Evolutionary conservation across 2,329 filamentous ascomycete genomes (phyloP).

Genomic region (Phialemoniopsis sp.): DNA sequence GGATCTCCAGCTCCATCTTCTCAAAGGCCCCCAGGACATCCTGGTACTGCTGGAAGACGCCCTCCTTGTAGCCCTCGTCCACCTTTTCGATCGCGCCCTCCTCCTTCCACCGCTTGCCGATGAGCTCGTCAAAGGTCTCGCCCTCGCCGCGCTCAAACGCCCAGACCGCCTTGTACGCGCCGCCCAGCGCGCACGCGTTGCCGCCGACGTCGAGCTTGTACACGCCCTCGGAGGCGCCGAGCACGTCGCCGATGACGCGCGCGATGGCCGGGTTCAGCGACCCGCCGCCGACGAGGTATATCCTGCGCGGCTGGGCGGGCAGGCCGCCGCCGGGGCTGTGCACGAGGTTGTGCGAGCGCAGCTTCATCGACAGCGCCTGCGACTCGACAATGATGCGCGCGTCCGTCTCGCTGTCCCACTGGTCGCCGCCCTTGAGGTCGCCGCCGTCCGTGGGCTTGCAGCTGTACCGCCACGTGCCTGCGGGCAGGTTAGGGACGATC

Average conservation of each 20-base stretch:
- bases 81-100: slow-evolving; percentile 78
- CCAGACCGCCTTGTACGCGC: slow-evolving; percentile 96
- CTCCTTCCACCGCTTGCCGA: slow-evolving; percentile 82
- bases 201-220: slow-evolving; percentile 92
- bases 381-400: slow-evolving; percentile 87
- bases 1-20: slow-evolving; percentile 65
- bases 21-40: slow-evolving; percentile 72
- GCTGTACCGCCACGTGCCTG: slow-evolving; percentile 83
- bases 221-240: slow-evolving; percentile 85
- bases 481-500: slow-evolving; percentile 86
- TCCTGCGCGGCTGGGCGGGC: slow-evolving; percentile 78
- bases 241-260: slow-evolving; percentile 76
- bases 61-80: slow-evolving; percentile 73
- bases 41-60: slow-evolving; percentile 74
- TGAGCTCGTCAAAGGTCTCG: slow-evolving; percentile 84
- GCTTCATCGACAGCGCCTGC: slow-evolving; percentile 86
- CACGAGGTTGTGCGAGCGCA: slow-evolving; percentile 78
- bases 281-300: slow-evolving; percentile 93
- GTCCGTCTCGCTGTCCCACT: slow-evolving; percentile 61
- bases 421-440: slow-evolving; percentile 29
- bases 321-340: slow-evolving; percentile 46
- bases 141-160: slow-evolving; percentile 64
- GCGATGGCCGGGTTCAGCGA: slow-evolving; percentile 88
- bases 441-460: slow-evolving; percentile 49
- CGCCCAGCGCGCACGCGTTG: slow-evolving; percentile 90